Evolutionary conservation across 2,329 filamentous ascomycete species (phyloP), one percentile per base, ranked within the genome.

Genomic region (Pseudopithomyces maydicus): DNA sequence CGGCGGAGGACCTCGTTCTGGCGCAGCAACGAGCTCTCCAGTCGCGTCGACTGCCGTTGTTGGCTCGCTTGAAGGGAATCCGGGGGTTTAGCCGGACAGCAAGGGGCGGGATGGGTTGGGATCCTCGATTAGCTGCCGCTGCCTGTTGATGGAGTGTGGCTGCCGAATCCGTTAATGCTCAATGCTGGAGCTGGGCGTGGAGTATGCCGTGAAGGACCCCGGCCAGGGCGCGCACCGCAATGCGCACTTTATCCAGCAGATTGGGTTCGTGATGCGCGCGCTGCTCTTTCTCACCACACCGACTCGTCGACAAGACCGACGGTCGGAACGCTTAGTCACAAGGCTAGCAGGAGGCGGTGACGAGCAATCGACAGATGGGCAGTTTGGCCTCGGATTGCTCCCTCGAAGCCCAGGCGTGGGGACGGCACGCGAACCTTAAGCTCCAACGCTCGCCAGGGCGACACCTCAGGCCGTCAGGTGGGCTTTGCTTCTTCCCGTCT

Each of bases 401-500:
- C n/a, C 26, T 17, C 15, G 47, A 33, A 39, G 52, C 39, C 54
- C 33, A 35, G 29, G 39, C 39, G 39, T 56, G 49, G 32, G 32
- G 44, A 43, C 48, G 38, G 17, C 29, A 17, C 42, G 44, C 43
- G 52, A 70, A 67, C 69, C 65, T 66, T 65, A 59, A 60, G 64
- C 59, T 55, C 66, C 59, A 68, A 64, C 66, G 67, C 66, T 70
- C 64, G 70, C 67, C 66, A 60, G 63, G 57, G 58, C 62, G 55
- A 62, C 59, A 61, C 62, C 49, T 56, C 55, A 67, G 67, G 57
- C 64, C 68, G 60, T 60, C 56, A 54, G 55, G 63, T 67, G 67
- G 65, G 58, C 70, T 73, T 73, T 74, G 71, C 71, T 75, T 72
- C 68, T 72, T 75, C 65, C 70, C 69, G 68, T 68, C 72, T 70